These are phyloP conservation scores for Monosporascus cannonballus DNA, from an alignment of 2,329 filamentous ascomycete species.

Conservation along the genomic window DNA sequence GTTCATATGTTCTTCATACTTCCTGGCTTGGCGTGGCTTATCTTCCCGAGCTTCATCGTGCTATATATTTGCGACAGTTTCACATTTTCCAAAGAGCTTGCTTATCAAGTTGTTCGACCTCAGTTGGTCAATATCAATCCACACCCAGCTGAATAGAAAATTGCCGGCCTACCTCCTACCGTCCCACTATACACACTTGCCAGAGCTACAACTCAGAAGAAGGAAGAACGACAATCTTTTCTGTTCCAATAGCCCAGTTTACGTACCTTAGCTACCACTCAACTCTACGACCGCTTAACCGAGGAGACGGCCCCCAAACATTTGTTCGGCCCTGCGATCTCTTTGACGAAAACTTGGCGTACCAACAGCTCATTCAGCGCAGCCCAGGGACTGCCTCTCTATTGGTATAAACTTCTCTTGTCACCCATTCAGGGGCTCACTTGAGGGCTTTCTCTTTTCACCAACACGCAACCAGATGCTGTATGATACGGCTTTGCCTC, in stretches of 20 bases:
- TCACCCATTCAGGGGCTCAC: background rate
- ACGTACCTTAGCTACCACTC: no score
- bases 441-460: constrained; percentile 6
- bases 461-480: constrained; percentile 26
- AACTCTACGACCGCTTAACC: no score
- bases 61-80: background rate
- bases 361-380: no score
- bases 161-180: background rate
- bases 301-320: background rate
- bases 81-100: background rate
- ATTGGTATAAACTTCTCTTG: background rate
- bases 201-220: no score
- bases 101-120: background rate
- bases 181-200: background rate
- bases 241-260: background rate
- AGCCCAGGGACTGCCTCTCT: background rate
- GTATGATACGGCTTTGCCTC: constrained; percentile 29
- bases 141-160: background rate
- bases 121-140: background rate
- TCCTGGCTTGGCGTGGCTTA: background rate
- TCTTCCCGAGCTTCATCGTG: background rate
- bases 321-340: background rate
- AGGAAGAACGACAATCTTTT: background rate
- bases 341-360: background rate
- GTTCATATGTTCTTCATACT: no score